Conservation (phyloP, 371 early-diverging fungal genomes). For the Basidiobolus meristosporus region DNA sequence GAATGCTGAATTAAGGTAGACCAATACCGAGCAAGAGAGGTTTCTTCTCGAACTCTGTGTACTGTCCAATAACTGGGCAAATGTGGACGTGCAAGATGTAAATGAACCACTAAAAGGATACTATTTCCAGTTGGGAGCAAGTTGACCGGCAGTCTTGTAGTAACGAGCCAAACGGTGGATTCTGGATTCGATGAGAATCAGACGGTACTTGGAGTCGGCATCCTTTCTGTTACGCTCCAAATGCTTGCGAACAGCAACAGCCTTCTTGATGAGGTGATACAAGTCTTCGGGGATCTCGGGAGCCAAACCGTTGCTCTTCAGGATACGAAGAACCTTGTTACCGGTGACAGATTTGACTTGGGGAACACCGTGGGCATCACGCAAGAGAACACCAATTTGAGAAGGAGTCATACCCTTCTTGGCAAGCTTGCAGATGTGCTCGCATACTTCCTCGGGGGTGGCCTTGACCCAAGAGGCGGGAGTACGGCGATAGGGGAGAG, state of each 20-base stretch:
- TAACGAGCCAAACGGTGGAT: slow-evolving; percentile 98
- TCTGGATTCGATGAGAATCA: slow-evolving; percentile 97
- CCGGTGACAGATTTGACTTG: slow-evolving; percentile 92
- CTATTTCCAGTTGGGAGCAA: slow-evolving; percentile 99
- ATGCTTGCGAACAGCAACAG: slow-evolving; percentile 98
- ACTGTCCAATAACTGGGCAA: too few species aligned
- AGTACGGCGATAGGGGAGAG: slow-evolving; percentile 97
- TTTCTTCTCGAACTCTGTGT: too few species aligned
- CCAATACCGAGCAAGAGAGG: too few species aligned
- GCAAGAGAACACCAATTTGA: slow-evolving; percentile 97
- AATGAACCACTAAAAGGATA: too few species aligned
- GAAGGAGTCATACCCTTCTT: slow-evolving; percentile 99
- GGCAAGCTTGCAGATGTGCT: slow-evolving; percentile 96
- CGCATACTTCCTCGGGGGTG: slow-evolving; percentile 89
- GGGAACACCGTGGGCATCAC: slow-evolving; percentile 97
- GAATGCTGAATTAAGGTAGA: too few species aligned
- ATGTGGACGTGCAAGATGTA: too few species aligned
- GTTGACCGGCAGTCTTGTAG: slow-evolving; percentile 96
- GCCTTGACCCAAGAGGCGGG: slow-evolving; percentile 96
- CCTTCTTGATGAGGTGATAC: slow-evolving; percentile 98
- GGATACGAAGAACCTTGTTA: slow-evolving; percentile 89
- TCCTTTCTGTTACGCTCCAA: slow-evolving; percentile 99
- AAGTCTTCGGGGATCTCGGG: slow-evolving; percentile 99
- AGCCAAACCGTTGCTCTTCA: slow-evolving; percentile 77
- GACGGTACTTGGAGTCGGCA: slow-evolving; percentile 97